These are phyloP conservation scores for Floccularia luteovirens DNA, from an alignment of 768 basidiomycete genomes.

Conservation along the genomic window DNA sequence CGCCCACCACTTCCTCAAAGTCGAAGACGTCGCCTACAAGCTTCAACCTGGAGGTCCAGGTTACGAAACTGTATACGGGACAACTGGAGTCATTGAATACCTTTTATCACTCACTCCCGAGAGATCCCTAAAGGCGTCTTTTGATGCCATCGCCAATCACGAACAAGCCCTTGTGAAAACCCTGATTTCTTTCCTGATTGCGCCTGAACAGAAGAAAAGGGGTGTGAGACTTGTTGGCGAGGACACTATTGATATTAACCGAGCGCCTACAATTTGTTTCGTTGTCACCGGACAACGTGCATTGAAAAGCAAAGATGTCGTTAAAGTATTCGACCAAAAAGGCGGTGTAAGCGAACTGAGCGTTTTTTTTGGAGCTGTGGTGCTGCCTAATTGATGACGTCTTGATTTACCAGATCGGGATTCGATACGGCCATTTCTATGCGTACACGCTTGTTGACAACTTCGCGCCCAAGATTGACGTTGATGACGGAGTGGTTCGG, in stretches of 20 bases:
- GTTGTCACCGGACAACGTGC: conserved; percentile 53
- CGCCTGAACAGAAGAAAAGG: conserved; percentile 36
- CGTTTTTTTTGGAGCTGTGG: background rate
- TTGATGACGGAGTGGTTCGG: conserved; percentile 61
- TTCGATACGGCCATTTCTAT: conserved; percentile 76
- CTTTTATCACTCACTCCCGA: conserved; percentile 50
- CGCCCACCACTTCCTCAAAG: conserved; percentile 63
- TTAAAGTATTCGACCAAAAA: conserved; percentile 54
- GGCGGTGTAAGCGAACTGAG: conserved; percentile 40
- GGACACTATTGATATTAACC: conserved; percentile 27
- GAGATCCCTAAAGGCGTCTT: conserved; percentile 40
- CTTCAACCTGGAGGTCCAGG: conserved; percentile 70
- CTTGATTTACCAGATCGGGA: conserved; percentile 50
- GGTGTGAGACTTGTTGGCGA: conserved; percentile 68
- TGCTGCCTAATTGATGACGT: too few relatives aligned
- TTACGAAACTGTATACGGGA: conserved; percentile 61
- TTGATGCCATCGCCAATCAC: conserved; percentile 49
- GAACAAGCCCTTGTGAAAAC: conserved; percentile 52
- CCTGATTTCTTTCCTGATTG: conserved; percentile 48
- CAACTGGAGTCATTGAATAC: conserved; percentile 55
- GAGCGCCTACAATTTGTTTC: conserved; percentile 69
- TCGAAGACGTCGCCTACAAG: conserved; percentile 35
- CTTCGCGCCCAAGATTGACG: conserved; percentile 48
- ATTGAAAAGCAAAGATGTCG: conserved; percentile 56
- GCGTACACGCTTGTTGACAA: conserved; percentile 55